Percentiles rank a stretch among this genome's conserved stretches.
phyloP scores from a whole-genome alignment of 495 filamentous ascomycete species.

The Neurospora africana region DNA sequence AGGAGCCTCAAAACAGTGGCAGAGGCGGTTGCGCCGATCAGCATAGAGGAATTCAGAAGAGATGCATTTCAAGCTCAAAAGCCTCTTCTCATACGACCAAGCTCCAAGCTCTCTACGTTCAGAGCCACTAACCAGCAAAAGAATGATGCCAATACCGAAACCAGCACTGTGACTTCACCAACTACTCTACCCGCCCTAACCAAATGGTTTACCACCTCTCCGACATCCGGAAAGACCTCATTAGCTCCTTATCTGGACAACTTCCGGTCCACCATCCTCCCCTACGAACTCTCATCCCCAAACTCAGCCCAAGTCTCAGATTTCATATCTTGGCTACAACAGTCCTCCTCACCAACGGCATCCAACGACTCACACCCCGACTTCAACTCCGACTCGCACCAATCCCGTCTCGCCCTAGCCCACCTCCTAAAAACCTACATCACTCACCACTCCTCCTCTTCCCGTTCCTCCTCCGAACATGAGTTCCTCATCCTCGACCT shows the following conservation, averaged over 20 bases:
- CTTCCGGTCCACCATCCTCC: neutral
- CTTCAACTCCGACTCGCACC: neutral
- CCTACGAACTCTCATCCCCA: constrained; percentile 1
- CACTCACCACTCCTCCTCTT: neutral
- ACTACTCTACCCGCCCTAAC: neutral
- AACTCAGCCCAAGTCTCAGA: neutral
- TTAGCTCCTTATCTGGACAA: neutral
- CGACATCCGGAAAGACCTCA: neutral
- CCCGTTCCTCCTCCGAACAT: neutral
- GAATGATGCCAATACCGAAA: neutral
- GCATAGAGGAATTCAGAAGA: neutral
- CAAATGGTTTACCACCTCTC: constrained; percentile 3
- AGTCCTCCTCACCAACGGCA: neutral
- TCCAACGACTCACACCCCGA: neutral
- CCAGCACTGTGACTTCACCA: neutral
- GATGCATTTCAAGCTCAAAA: constrained; percentile 1
- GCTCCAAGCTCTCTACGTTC: neutral
- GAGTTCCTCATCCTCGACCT: constrained; percentile 27
- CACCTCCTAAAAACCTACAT: neutral
- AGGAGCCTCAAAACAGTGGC: neutral
- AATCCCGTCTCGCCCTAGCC: neutral
- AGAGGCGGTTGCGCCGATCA: neutral
- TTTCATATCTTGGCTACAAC: neutral
- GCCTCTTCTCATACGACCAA: neutral
- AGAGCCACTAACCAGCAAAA: neutral